Evolutionary conservation across 345 rosid genomes (phyloP), one percentile per base, ranked within the genome.

Genomic region (Atalantia buxifolia): DNA sequence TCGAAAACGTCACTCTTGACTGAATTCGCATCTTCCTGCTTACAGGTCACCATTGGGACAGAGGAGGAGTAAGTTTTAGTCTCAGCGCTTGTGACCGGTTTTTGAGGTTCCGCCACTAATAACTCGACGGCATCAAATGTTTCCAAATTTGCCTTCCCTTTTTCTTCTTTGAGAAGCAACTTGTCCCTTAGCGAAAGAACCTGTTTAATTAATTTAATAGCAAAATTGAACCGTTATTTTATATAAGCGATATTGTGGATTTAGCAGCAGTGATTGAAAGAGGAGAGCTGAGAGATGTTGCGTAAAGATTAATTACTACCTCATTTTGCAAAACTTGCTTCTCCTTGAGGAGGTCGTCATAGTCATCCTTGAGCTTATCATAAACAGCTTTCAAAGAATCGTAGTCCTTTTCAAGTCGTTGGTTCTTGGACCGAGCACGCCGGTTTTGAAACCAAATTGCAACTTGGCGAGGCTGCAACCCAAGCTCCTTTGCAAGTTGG

Each of bases 381-480:
- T 82, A 91, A 82, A 84, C 75, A 67, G 83, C 84, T 79, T 82
- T 86, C 74, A 94, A 81, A 8, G 84, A 77, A 38, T 85, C 88
- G 25, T 84, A 90, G 59, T 92, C 92, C 81, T 82, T 82, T 67
- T 87, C 96, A 28, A 94, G 88, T 81, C 90, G 91, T 75, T 89
- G 93, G 78, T 86, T 88, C 90, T 88, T 92, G 80, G 71, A 90
- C 48, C 93, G 86, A 38, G 94, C 98, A 27, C 94, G 87, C 24
- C 96, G 86, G 81, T 91, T 94, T 75, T 92, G 93, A 81, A 91
- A 92, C 97, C 98, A 94, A 66, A 92, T 85, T 12, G 93, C 90
- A 40, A 91, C 93, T 81, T 94, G 98, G 66, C 87, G 88, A 36
- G 97, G 97, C 83, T 86, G 93, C 81, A 94, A 65, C 3, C 94